Base-by-base conservation (phyloP, 495 filamentous ascomycete species). In the Aspergillus affinis region DNA sequence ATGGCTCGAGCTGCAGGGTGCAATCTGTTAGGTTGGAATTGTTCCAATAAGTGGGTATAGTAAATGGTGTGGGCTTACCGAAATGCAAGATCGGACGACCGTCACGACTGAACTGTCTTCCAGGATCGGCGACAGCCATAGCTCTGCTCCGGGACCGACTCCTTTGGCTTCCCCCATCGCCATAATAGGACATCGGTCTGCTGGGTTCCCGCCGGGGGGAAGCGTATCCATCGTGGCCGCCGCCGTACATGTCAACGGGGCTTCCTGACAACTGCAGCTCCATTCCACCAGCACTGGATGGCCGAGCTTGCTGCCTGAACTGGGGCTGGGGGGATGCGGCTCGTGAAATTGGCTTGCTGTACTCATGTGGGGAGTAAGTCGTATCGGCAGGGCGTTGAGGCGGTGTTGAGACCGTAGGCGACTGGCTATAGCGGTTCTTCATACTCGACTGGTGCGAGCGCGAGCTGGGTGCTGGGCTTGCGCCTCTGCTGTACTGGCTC, bases 21-120 rank as follows among this genome's bases (percentile, higher is more conserved):
- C 32, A 62, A 45, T 32, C 53, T 41, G 61, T 62, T 65, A 68
- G 53, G 50, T 47, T 55, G 23, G 41, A 15, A 19, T n/a, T 12
- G 30, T 32, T 32, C 30, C 6, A 9, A 4, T 26, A 15, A 26
- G 17, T n/a, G 12, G 9, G n/a, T 20, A 56, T 12, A 9, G 4
- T 20, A 55, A 6, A 5, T 8, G 7, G 13, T n/a, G 6, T 26
- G 12, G 10, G 80, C 91, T 86, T 82, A 97, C 94, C 89, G 74
- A 90, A 97, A 75, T 96, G 90, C 67, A 99, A 69, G 67, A 98
- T 93, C 49, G 88, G 86, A 58, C 90, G 84, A 29, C 94, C 95
- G 69, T 97, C 93, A 62, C 86, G 84, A 36, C 90, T 93, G 65
- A 86, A 91, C 63, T 93, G 90, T 59, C 88, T 79, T 30, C 80